Evolutionary conservation across 179 eudicot species (phyloP), one percentile per base, ranked within the genome.

Genomic region (Nepenthes alata): DNA sequence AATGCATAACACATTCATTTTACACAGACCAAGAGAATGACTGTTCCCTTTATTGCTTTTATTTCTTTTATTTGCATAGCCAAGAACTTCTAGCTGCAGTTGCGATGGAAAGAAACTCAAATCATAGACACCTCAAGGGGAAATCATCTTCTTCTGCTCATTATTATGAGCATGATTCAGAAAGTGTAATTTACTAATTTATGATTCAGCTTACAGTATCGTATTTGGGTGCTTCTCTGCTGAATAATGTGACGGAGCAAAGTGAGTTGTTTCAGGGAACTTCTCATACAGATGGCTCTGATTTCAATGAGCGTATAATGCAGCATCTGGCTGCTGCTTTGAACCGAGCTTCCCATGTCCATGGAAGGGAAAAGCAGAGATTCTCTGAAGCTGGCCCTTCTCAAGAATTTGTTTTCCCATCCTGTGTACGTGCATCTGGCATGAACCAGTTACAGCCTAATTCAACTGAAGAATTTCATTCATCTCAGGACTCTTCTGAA

Each of bases 21-120:
- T 15, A 52, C n/a, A 52, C 16, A n/a, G 16, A 52, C 57, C 12
- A 47, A 14, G 53, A 8, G 61, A 34, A 3, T 6, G 1, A 14
- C 16, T 13, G 37, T 59, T 47, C 55, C 10, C 13, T 5, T 44
- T 16, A 52, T 13, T 44, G 41, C 48, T 37, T 45, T 52, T 35
- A 16, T 16, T 41, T 41, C 1, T 39, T 15, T 37, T 59, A 25
- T 47, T 6, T 58, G 57, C 56, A 2, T 60, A 88, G 96, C 80
- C 96, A 88, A 80, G 83, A 86, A 75, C 88, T 88, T 60, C 61
- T 86, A 70, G 81, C 74, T 72, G 87, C 83, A 41, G 83, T 78
- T 63, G 82, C 67, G 72, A 63, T 41, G 62, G 93, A 83, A 69
- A 81, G 80, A 63, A 80, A 63, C 49, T 56, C 75, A 56, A 82